Conservation (phyloP, 1,139 yeast species). For the Taiozyma sp. region DNA sequence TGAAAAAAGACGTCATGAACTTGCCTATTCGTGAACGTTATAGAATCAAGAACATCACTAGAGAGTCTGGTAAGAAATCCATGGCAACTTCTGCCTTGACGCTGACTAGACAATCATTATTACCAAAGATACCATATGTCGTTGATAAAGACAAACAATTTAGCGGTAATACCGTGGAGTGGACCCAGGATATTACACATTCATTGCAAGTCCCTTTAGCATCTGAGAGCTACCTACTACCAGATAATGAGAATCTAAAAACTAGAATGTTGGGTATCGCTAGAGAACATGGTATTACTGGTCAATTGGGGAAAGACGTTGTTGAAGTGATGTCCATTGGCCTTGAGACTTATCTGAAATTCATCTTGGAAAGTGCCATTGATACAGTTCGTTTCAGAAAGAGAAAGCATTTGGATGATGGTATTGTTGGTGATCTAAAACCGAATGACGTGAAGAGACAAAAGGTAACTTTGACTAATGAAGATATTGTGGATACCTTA, state of each 20-base stretch:
- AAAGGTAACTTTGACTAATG: constrained; percentile 49
- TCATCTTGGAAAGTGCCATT: constrained; percentile 68
- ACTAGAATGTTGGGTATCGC: constrained; percentile 78
- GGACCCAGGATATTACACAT: constrained; percentile 92
- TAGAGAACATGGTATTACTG: constrained; percentile 89
- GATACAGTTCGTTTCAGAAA: constrained; percentile 64
- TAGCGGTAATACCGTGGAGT: constrained; percentile 57
- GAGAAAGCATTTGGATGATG: constrained; percentile 45
- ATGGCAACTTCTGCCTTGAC: constrained; percentile 74
- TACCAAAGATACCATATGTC: constrained; percentile 81
- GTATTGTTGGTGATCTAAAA: constrained; percentile 23
- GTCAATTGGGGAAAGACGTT: constrained; percentile 67
- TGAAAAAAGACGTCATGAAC: constrained; percentile 84
- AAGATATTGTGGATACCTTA: constrained; percentile 62
- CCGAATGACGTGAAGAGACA: constrained; percentile 10
- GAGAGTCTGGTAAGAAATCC: constrained; percentile 76
- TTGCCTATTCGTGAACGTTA: constrained; percentile 82
- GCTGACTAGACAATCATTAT: constrained; percentile 75
- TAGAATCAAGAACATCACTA: constrained; percentile 76
- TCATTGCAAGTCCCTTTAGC: constrained; percentile 86
- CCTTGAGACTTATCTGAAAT: constrained; percentile 72
- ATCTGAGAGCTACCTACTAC: constrained; percentile 74
- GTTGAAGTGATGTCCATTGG: constrained; percentile 78
- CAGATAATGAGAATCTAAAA: constrained; percentile 70
- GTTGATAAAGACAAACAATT: constrained; percentile 31